Base-by-base conservation (phyloP, 225 moss, liverwort and hornwort species). In the Rhytidiadelphus loreus region DNA sequence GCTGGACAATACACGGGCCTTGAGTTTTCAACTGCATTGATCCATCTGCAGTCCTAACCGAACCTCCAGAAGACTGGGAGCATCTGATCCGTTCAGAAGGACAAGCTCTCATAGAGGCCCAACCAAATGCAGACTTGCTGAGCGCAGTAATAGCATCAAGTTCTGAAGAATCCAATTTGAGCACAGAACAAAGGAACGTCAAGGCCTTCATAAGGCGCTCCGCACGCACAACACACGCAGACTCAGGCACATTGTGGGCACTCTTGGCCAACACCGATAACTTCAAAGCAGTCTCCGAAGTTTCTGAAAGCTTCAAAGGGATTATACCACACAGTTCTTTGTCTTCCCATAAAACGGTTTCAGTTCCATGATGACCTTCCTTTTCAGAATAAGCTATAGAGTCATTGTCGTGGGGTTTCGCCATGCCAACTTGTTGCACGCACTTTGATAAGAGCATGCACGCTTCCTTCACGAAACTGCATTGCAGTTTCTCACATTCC, bases 281-380 rank as follows among this genome's bases (percentile, higher is more conserved):
- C 72, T 84, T 88, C 79, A 84, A 58, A 44, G 85, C 75, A 84
- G 76, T 77, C 86, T 90, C 90, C 62, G 85, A 87, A 84, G 75
- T 69, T 61, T 92, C 88, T 56, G 80, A 79, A 76, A 62, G 88
- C 62, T 87, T 89, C 85, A 92, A 72, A 62, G 75, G 74, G 83
- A 93, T 88, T 56, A 94, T 55, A 53, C 93, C 93, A 86, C 44
- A 72, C 15, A 94, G 83, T 26, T 94, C 94, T 78, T 89, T 84
- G 58, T 94, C 94, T 88, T 94, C 94, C 94, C 94, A 94, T 23
- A 94, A 85, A 83, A 89, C 77, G 26, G 81, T 88, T 76, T 93
- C 91, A 83, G 80, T 87, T 85, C 86, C 89, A 78, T 77, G 83
- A 81, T 81, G 91, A 59, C 83, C 64, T 58, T 90, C 92, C 88